phyloP scores from a whole-genome alignment of 1,139 yeast genomes.

The Zygoascus hellenicus region DNA sequence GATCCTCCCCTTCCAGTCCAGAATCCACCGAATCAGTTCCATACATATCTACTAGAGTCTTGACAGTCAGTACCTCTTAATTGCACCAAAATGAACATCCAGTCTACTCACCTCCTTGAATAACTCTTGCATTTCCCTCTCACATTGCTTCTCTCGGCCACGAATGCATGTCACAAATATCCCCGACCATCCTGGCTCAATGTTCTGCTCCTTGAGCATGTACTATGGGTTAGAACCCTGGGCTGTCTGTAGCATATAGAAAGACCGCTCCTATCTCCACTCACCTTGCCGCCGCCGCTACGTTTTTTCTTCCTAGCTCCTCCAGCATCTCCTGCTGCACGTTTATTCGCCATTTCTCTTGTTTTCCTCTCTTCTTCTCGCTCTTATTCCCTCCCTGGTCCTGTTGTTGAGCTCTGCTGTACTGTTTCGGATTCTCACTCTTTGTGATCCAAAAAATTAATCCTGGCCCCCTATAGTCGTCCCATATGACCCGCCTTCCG shows the following conservation, averaged over 20 bases:
- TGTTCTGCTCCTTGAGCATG: slow-evolving; percentile 20
- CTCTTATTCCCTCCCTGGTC: neutral
- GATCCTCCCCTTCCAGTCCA: slow-evolving; percentile 31
- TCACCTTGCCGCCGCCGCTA: slow-evolving; percentile 11
- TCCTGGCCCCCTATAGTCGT: too few relatives aligned
- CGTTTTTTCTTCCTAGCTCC: slow-evolving; percentile 14
- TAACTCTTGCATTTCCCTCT: slow-evolving; percentile 61
- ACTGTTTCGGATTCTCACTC: too few relatives aligned
- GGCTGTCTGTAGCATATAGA: too few relatives aligned
- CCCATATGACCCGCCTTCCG: too few relatives aligned
- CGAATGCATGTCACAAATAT: slow-evolving; percentile 81
- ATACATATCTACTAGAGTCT: slow-evolving; percentile 16
- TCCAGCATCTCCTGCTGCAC: slow-evolving; percentile 12
- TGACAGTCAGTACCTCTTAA: slow-evolving; percentile 13
- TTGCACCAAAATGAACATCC: neutral
- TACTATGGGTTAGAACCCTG: neutral
- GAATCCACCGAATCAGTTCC: slow-evolving; percentile 25
- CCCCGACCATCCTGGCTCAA: slow-evolving; percentile 79
- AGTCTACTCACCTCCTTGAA: slow-evolving; percentile 41
- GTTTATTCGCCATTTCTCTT: neutral
- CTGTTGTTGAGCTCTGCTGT: neutral
- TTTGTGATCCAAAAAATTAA: too few relatives aligned
- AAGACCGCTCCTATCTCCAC: too few relatives aligned
- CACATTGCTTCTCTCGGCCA: slow-evolving; percentile 68
- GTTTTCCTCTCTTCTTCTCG: slow-evolving; percentile 6